Conservation (phyloP, 2,329 filamentous ascomycete genomes). For the Alternaria sp. region DNA sequence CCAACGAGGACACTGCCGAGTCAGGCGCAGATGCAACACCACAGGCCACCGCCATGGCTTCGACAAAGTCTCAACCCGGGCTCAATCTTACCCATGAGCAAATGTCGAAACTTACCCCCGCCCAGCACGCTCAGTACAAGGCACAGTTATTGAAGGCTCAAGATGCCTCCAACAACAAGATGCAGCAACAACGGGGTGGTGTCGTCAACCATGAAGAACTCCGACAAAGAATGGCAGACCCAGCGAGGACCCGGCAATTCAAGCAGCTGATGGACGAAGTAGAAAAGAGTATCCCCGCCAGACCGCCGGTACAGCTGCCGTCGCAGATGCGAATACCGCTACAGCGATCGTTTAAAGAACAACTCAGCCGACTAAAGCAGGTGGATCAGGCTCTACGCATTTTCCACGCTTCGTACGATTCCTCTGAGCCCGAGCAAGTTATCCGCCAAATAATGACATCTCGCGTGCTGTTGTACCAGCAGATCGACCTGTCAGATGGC, state of each 20-base stretch:
- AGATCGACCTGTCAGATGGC: constrained; percentile 37
- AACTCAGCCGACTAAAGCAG: constrained; percentile 35
- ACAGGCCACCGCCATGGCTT: constrained; percentile 46
- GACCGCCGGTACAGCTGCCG: constrained; percentile 29
- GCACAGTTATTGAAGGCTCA: constrained; percentile 44
- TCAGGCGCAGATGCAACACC: constrained; percentile 40
- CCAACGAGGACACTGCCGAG: constrained; percentile 52
- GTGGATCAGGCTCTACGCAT: constrained; percentile 40
- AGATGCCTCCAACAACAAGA: constrained; percentile 40
- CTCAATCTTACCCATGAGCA: constrained; percentile 42
- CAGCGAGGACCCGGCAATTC: constrained; percentile 34
- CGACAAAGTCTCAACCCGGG: constrained; percentile 40
- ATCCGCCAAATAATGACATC: constrained; percentile 35
- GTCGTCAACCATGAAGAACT: constrained; percentile 33
- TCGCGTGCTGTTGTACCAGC: constrained; percentile 33
- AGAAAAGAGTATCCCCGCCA: constrained; percentile 31
- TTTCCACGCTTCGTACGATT: constrained; percentile 37
- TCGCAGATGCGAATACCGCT: constrained; percentile 32
- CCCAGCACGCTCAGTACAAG: constrained; percentile 41
- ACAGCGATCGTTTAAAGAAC: constrained; percentile 34
- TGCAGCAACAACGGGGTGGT: constrained; percentile 30
- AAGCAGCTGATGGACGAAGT: constrained; percentile 37
- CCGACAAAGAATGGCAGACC: constrained; percentile 33
- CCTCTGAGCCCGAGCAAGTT: constrained; percentile 30
- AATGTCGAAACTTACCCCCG: constrained; percentile 40